Percentiles rank a stretch among this genome's conserved stretches.
These are phyloP conservation scores for Strobilomyces echinocephalus DNA, from an alignment of 768 basidiomycete genomes.

Conservation along the genomic window DNA sequence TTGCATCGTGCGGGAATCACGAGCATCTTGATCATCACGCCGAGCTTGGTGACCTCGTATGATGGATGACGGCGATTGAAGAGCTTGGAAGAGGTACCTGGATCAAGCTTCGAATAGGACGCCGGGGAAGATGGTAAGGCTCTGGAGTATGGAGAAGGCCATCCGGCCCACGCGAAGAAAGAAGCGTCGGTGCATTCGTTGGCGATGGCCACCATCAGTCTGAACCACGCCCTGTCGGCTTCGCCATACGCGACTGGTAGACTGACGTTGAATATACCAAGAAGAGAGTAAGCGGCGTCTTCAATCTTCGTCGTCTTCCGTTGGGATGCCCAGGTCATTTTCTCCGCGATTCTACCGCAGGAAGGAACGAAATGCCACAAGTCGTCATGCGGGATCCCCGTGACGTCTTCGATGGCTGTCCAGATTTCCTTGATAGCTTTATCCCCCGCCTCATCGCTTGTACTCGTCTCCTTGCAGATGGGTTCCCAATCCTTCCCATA, in stretches of 20 bases:
- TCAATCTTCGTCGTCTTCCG: conserved; percentile 22
- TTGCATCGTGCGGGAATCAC: conserved; percentile 6
- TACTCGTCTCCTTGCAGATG: background rate
- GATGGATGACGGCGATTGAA: conserved; percentile 7
- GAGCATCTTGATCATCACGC: conserved; percentile 9
- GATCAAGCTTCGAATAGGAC: conserved; percentile 9
- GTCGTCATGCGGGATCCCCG: conserved; percentile 12
- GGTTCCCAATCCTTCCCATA: conserved; percentile 19
- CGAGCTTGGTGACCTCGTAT: conserved; percentile 12
- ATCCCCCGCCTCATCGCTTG: background rate
- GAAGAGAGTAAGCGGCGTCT: conserved; percentile 23
- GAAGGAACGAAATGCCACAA: conserved; percentile 11
- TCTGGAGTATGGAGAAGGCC: conserved; percentile 10
- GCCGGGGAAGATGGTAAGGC: conserved; percentile 8
- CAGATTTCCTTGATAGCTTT: conserved; percentile 11
- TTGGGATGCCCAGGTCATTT: conserved; percentile 23
- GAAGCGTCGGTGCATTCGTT: conserved; percentile 11
- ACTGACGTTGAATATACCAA: conserved; percentile 22
- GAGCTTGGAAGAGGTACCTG: background rate
- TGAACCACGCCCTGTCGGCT: conserved; percentile 19
- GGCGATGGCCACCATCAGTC: conserved; percentile 14
- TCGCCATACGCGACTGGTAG: conserved; percentile 25
- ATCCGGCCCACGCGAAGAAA: conserved; percentile 13
- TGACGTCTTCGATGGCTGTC: conserved; percentile 5
- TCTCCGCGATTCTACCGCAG: conserved; percentile 14